Percentiles rank a stretch among this genome's conserved stretches.
These are phyloP conservation scores for Cordia subcordata DNA, from an alignment of 257 asterid species.

Conservation along the genomic window DNA sequence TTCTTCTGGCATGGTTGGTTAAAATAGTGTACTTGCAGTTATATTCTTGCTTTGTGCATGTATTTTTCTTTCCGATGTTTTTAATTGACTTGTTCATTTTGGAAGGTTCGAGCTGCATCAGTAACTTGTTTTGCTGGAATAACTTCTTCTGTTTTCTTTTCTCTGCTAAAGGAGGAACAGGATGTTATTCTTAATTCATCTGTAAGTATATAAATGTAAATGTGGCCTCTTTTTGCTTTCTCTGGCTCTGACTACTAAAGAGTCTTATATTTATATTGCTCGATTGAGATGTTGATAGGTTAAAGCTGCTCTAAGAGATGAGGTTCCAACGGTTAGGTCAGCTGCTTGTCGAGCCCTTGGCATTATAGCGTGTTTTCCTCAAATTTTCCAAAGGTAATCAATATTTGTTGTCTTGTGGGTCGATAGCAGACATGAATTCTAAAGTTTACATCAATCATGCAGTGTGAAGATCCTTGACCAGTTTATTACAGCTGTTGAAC, in stretches of 20 bases:
- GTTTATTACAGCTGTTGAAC: constrained; percentile 62
- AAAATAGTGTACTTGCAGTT: background rate
- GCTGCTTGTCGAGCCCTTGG: constrained; percentile 99
- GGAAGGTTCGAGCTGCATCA: constrained; percentile 65
- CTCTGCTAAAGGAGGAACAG: constrained; percentile 62
- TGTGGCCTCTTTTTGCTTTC: background rate
- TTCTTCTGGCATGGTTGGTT: constrained; percentile 80
- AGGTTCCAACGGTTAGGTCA: constrained; percentile 78
- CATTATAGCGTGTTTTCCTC: constrained; percentile 78
- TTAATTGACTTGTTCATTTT: background rate
- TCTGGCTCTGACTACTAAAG: background rate
- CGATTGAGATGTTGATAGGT: constrained; percentile 42
- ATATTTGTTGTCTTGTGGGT: constrained; percentile 11
- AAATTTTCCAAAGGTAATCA: constrained; percentile 62
- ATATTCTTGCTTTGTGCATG: background rate
- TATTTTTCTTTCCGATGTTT: background rate
- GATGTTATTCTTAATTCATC: constrained; percentile 56
- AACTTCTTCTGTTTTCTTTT: constrained; percentile 76
- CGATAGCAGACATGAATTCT: constrained; percentile 8
- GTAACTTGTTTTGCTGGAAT: constrained; percentile 96
- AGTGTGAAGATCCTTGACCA: constrained; percentile 63
- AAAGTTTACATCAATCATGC: constrained; percentile 20
- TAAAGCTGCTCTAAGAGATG: constrained; percentile 60
- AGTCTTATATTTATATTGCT: background rate
- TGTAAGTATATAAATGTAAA: constrained; percentile 47